Base-by-base conservation (phyloP, 78 protist genomes). In the Reticulomyxa filosa region DNA sequence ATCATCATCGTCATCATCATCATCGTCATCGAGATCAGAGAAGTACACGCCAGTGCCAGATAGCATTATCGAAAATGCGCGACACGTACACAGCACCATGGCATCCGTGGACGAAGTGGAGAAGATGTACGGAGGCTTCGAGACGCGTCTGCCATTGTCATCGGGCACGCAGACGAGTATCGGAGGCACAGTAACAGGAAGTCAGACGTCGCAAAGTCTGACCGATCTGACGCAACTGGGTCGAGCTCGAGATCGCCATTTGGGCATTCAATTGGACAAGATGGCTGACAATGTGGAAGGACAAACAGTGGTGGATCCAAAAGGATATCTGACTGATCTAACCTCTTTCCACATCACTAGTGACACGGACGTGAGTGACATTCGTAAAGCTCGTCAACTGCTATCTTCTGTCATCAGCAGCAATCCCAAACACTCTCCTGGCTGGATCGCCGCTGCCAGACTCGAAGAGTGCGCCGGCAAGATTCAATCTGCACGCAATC, bases 361-460 rank as follows among this genome's bases (percentile, higher is more conserved):
- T n/a, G 29, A 32, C 59, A 42, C 71, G 2, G 59, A 66, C 56
- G 38, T 76, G 46, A 51, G 76, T 0, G 90, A 88, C 67, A 71
- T 88, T 50, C 80, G 83, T 70, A 78, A 80, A 59, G 90, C 90
- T 27, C 67, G 89, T 10, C 56, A 76, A 1, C 76, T 84, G 55
- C 80, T 83, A 55, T 72, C 64, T 57, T 57, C 73, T 0, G 79
- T 83, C 6, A 52, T 27, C 7, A 11, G 46, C 25, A 81, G 89
- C 0, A 83, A 81, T 65, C 78, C 75, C 1, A 26, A 37, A 22
- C 76, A 74, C 63, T 67, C 52, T 0, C 82, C 83, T 2, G 89
- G 86, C 7, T 88, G 96, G 96, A 79, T 90, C n/a, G 86, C 84
- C 2, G 55, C 77, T 0, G 93, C 97, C 10, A 70, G 89, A 2